A percentile compares a stretch with the other conserved stretches of the same genome.
Conservation (phyloP, 805 yeast species). For the Myxozyma neotropica region DNA sequence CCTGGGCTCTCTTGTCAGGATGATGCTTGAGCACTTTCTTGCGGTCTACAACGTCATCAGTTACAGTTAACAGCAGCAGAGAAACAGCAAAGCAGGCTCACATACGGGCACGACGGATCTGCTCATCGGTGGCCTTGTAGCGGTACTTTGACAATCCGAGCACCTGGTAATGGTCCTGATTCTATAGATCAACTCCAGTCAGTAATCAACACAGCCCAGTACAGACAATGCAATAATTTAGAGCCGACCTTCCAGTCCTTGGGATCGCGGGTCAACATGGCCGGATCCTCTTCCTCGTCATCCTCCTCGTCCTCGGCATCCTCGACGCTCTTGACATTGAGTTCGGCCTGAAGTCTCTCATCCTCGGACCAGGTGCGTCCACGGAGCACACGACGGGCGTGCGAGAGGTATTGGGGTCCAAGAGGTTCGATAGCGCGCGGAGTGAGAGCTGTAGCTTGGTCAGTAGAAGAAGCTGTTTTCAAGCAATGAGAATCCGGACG, state of each 20-base stretch:
- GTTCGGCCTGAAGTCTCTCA: conserved; percentile 90
- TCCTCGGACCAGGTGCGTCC: conserved; percentile 99
- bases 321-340: conserved; percentile 73
- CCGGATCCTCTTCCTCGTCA: conserved; percentile 70
- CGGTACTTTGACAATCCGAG: conserved; percentile 90
- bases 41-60: conserved; percentile 49
- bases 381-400: conserved; percentile 91
- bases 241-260: conserved; percentile 86
- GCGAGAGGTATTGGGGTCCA: conserved; percentile 93
- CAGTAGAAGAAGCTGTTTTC: too few species aligned
- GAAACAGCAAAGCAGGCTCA: background rate
- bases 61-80: too few species aligned
- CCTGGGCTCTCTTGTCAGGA: conserved; percentile 95
- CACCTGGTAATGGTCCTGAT: conserved; percentile 93
- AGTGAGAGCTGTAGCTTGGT: conserved; percentile 34
- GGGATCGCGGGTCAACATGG: conserved; percentile 85
- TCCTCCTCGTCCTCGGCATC: conserved; percentile 55
- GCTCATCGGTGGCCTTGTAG: conserved; percentile 87
- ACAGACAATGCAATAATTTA: background rate
- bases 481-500: background rate
- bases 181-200: conserved; percentile 33
- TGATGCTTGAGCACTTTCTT: conserved; percentile 95
- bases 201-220: background rate
- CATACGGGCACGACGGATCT: conserved; percentile 85
- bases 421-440: conserved; percentile 88